A percentile compares a stretch with the other conserved stretches of the same genome.
Evolutionary conservation across 1,284 basidiomycete genomes (phyloP).

Genomic region (Ceratobasidium sp.): DNA sequence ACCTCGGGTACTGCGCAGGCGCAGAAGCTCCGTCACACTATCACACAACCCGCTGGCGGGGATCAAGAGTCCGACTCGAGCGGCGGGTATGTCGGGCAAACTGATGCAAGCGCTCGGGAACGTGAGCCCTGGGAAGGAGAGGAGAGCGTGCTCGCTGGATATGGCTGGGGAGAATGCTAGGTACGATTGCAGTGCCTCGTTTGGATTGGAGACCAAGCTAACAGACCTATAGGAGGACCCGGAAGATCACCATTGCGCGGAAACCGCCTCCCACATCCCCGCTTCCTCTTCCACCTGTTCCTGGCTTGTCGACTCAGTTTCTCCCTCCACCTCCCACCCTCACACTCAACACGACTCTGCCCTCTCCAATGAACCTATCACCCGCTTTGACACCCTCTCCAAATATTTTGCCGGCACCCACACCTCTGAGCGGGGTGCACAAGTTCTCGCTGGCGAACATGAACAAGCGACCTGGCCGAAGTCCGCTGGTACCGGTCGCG

Average conservation of each 20-base stretch:
- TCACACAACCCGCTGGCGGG: conserved; percentile 29
- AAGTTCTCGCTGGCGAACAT: conserved; percentile 24
- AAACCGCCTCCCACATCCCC: conserved; percentile 31
- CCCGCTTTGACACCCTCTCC: conserved; percentile 25
- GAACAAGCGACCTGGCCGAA: conserved; percentile 2
- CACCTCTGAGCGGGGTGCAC: conserved; percentile 18
- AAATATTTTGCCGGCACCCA: conserved; percentile 7
- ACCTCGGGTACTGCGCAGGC: conserved; percentile 11
- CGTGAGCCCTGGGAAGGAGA: conserved; percentile 4
- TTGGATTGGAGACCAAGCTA: too few relatives aligned
- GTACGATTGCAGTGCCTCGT: background rate
- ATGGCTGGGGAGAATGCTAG: conserved; percentile 1
- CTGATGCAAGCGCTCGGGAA: conserved; percentile 4
- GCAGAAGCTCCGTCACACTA: conserved; percentile 19
- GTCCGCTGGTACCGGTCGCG: conserved; percentile 6
- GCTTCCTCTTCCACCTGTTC: background rate
- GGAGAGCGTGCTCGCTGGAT: conserved; percentile 10
- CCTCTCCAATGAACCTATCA: conserved; percentile 17
- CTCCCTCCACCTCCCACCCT: background rate
- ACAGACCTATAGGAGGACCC: background rate
- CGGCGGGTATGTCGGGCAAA: conserved; percentile 20
- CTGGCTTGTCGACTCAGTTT: background rate
- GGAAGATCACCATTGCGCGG: background rate
- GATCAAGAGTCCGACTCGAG: conserved; percentile 34
- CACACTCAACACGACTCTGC: conserved; percentile 11